Evolutionary conservation across 805 yeast species (phyloP).

Genomic region (Cyberlindnera misumaiensis): DNA sequence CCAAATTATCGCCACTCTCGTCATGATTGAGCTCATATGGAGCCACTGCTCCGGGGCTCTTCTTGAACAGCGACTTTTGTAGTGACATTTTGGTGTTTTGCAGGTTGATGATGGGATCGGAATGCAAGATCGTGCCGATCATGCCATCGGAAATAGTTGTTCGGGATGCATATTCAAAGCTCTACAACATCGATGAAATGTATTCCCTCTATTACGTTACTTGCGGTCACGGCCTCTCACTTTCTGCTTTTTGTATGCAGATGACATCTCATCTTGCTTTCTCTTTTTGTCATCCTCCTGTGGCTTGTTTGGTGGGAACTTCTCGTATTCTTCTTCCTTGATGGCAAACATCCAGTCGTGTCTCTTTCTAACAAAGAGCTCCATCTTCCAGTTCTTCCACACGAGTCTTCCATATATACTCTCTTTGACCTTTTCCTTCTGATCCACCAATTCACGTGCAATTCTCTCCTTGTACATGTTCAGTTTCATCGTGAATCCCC

Average conservation of each 20-base stretch:
- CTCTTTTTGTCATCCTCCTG: conserved; percentile 13
- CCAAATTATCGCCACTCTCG: background rate
- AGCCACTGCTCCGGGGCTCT: conserved; percentile 6
- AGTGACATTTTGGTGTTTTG: conserved; percentile 5
- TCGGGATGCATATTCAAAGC: no score
- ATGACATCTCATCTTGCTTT: conserved; percentile 7
- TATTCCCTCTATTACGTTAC: background rate
- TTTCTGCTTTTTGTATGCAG: conserved; percentile 18
- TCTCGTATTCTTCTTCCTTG: conserved; percentile 43
- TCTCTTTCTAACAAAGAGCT: conserved; percentile 62
- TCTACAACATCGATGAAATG: no score
- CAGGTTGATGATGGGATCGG: background rate
- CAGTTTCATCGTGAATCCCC: conserved; percentile 71
- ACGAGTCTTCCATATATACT: conserved; percentile 85
- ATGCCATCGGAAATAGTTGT: no score
- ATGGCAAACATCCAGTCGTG: conserved; percentile 74
- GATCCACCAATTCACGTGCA: conserved; percentile 56
- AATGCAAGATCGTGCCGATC: no score
- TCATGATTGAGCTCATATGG: background rate
- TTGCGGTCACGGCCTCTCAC: conserved; percentile 24
- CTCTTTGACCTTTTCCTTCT: conserved; percentile 67
- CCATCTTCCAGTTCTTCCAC: conserved; percentile 95
- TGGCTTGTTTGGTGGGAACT: conserved; percentile 29
- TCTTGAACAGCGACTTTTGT: conserved; percentile 10
- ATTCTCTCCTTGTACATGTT: conserved; percentile 83